Evolutionary conservation across 2,329 filamentous ascomycete genomes (phyloP).

Genomic region (Colletotrichum cordylinicola): DNA sequence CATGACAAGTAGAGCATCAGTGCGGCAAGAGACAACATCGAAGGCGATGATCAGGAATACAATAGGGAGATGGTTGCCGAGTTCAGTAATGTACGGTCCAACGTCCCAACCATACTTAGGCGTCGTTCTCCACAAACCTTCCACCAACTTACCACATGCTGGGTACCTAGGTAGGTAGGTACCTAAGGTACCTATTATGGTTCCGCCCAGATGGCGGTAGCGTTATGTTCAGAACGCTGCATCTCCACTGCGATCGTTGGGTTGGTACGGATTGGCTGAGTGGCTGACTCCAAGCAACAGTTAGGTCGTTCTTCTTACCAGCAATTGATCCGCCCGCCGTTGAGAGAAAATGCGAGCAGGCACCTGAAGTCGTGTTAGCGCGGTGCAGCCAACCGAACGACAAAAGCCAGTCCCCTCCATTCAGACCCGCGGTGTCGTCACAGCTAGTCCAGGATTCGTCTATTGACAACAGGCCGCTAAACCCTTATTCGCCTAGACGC

Average conservation of each 20-base stretch:
- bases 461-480: conserved; percentile 19
- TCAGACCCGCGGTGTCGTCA: conserved; percentile 11
- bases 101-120: background rate
- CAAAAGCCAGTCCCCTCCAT: background rate
- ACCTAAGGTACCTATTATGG: background rate
- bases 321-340: background rate
- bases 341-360: background rate
- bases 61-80: background rate
- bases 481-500: conserved; percentile 4
- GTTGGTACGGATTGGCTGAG: background rate
- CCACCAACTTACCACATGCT: background rate
- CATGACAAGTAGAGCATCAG: background rate
- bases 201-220: background rate
- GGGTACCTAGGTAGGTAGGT: background rate
- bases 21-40: background rate
- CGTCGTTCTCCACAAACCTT: background rate
- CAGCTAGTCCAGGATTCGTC: conserved; percentile 6
- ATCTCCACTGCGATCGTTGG: background rate
- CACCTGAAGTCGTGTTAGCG: background rate
- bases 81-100: background rate
- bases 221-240: background rate
- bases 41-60: background rate
- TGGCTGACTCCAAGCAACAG: background rate
- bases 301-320: background rate
- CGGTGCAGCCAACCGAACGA: background rate